These are phyloP conservation scores for Decorospora gaudefroyi DNA, from an alignment of 2,329 filamentous ascomycete species.

Conservation along the genomic window DNA sequence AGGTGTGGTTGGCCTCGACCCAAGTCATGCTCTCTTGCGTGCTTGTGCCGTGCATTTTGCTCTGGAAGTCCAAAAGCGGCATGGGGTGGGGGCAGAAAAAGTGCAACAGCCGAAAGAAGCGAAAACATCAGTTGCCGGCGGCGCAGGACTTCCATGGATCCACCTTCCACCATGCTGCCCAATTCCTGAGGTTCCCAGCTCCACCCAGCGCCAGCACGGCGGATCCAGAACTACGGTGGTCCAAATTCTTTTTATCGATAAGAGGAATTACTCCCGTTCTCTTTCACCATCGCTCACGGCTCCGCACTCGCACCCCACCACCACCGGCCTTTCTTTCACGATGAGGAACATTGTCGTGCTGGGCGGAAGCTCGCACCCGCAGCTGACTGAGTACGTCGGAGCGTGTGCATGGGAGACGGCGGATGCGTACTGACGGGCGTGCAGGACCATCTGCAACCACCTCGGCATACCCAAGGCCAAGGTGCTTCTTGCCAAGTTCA, in stretches of 20 bases:
- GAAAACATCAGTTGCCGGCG: conserved; percentile 35
- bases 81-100: conserved; percentile 13
- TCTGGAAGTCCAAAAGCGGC: conserved; percentile 2
- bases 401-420: not conserved
- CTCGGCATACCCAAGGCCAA: conserved; percentile 85
- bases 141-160: conserved; percentile 14
- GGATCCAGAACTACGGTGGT: conserved; percentile 4
- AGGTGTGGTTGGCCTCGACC: not conserved
- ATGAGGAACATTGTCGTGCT: conserved; percentile 94
- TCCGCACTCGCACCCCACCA: conserved; percentile 13
- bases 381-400: conserved; percentile 67
- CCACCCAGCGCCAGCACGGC: conserved; percentile 31
- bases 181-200: conserved; percentile 36
- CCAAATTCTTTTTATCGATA: conserved; percentile 14
- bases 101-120: conserved; percentile 12
- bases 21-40: not conserved
- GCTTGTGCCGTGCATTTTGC: conserved; percentile 2
- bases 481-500: conserved; percentile 87
- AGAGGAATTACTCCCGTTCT: conserved; percentile 13
- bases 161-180: conserved; percentile 42
- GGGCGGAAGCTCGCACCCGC: conserved; percentile 88
- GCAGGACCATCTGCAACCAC: conserved; percentile 74
- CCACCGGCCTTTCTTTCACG: conserved; percentile 60
- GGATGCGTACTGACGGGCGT: conserved; percentile 11
- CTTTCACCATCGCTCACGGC: conserved; percentile 6